Conservation (phyloP, 2,329 filamentous ascomycete species). For the Septoria petroselini region DNA sequence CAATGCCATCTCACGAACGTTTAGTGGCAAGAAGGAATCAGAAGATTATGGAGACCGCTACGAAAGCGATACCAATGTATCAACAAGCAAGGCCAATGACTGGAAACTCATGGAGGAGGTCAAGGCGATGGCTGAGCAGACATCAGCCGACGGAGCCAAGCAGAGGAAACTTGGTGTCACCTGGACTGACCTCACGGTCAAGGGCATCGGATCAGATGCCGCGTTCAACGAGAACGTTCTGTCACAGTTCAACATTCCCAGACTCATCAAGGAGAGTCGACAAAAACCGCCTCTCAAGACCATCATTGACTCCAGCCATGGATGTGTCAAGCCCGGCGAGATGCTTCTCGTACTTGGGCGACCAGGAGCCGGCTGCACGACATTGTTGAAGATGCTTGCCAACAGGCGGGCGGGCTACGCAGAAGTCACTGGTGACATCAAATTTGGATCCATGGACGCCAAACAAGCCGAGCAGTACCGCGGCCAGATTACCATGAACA, state of each 20-base stretch:
- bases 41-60: conserved; percentile 2
- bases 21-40: conserved; percentile 15
- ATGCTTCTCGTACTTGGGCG: conserved; percentile 37
- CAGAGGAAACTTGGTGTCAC: conserved; percentile 59
- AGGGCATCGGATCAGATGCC: conserved; percentile 60
- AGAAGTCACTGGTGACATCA: conserved; percentile 56
- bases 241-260: conserved; percentile 53
- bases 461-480: conserved; percentile 45
- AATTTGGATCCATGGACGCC: conserved; percentile 51
- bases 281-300: conserved; percentile 58
- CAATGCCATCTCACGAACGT: conserved; percentile 18
- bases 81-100: conserved; percentile 40
- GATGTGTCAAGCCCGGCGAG: conserved; percentile 64
- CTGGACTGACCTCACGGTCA: conserved; percentile 63
- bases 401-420: conserved; percentile 54
- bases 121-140: conserved; percentile 44
- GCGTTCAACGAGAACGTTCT: conserved; percentile 60
- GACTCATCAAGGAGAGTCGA: conserved; percentile 40
- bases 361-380: conserved; percentile 55
- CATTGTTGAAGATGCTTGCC: conserved; percentile 65
- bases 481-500: conserved; percentile 47
- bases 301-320: conserved; percentile 59
- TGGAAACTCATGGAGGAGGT: conserved; percentile 53
- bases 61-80: conserved; percentile 19
- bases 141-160: conserved; percentile 48